Percentiles rank a stretch among this genome's conserved stretches.
Evolutionary conservation across 228 moss, liverwort and hornwort species (phyloP).

Genomic region (Sphagnum fallax): DNA sequence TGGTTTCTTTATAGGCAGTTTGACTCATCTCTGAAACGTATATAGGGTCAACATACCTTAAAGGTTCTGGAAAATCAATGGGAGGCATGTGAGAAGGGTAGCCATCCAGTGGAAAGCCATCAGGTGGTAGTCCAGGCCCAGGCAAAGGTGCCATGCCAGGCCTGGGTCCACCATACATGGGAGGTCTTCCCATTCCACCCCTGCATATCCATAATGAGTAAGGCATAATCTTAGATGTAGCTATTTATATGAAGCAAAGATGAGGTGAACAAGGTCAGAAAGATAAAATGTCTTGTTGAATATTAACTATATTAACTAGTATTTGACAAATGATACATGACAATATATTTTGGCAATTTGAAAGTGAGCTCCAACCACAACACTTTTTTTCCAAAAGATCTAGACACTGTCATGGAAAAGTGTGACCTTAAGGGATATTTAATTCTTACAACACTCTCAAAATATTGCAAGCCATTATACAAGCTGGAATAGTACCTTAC

Average conservation of each 20-base stretch:
- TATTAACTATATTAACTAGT: too few species aligned
- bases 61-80: slow-evolving; percentile 66
- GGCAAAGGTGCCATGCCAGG: slow-evolving; percentile 51
- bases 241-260: neutral
- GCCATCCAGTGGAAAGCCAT: slow-evolving; percentile 49
- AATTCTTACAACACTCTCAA: too few species aligned
- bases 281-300: too few species aligned
- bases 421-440: too few species aligned
- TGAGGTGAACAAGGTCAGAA: neutral
- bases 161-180: slow-evolving; percentile 75
- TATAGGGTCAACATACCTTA: slow-evolving; percentile 33
- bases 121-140: slow-evolving; percentile 33
- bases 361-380: too few species aligned
- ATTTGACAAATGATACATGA: too few species aligned
- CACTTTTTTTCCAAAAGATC: too few species aligned
- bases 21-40: too few species aligned
- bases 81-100: slow-evolving; percentile 61
- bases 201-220: slow-evolving; percentile 17
- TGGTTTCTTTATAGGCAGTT: too few species aligned
- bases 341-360: too few species aligned
- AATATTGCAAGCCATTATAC: too few species aligned
- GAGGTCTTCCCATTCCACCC: slow-evolving; percentile 75
- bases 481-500: slow-evolving; percentile 43
- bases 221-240: neutral
- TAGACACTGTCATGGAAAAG: too few species aligned